A percentile compares a stretch with the other conserved stretches of the same genome.
Evolutionary conservation across 1,284 basidiomycete genomes (phyloP).

Genomic region (Heterobasidion occidentale): DNA sequence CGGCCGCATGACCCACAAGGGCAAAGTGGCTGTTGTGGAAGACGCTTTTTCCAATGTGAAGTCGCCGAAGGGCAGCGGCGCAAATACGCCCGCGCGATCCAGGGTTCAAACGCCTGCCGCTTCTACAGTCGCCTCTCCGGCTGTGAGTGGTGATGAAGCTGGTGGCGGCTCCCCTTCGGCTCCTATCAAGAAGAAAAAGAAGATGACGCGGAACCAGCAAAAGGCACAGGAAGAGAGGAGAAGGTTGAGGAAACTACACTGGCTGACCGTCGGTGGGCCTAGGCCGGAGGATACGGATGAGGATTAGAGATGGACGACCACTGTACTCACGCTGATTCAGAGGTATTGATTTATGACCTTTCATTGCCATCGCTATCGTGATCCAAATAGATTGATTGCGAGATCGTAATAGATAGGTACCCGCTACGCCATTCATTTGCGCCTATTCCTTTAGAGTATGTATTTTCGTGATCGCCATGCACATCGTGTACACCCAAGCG

Average conservation of each 20-base stretch:
- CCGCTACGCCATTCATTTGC: no score
- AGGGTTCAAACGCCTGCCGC: constrained; percentile 56
- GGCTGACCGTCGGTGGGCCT: constrained; percentile 76
- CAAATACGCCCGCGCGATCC: constrained; percentile 61
- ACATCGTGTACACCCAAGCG: no score
- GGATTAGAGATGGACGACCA: constrained; percentile 25
- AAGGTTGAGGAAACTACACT: constrained; percentile 72
- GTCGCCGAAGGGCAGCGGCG: constrained; percentile 62
- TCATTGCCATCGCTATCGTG: not conserved
- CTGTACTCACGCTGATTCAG: not conserved
- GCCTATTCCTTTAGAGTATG: no score
- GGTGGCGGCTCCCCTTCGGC: constrained; percentile 26
- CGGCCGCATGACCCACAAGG: constrained; percentile 81
- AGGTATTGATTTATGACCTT: not conserved
- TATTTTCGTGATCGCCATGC: no score
- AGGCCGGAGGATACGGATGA: constrained; percentile 78
- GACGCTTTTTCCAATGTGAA: constrained; percentile 59
- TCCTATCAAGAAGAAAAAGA: constrained; percentile 80
- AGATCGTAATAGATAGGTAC: not conserved
- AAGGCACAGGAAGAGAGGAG: constrained; percentile 85
- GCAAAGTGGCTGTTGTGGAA: constrained; percentile 80
- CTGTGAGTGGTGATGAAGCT: constrained; percentile 65
- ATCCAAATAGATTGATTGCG: not conserved
- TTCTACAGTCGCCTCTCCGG: constrained; percentile 60
- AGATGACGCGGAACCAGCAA: constrained; percentile 82